Percentiles rank a stretch among this genome's conserved stretches.
Evolutionary conservation across 805 yeast genomes (phyloP).

Genomic region (Babjeviella inositovora): DNA sequence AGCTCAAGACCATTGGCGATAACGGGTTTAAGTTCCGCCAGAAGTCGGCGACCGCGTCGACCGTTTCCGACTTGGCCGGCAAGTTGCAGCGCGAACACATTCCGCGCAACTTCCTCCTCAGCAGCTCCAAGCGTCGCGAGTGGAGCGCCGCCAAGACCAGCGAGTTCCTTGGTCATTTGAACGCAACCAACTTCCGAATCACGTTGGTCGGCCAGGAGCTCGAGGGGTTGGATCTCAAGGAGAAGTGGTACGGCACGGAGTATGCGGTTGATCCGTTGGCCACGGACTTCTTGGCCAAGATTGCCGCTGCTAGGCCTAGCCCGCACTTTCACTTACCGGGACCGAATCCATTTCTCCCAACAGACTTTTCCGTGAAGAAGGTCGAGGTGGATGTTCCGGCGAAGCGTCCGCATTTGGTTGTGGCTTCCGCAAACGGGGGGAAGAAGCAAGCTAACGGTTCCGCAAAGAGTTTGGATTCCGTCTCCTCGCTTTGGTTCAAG

Average conservation of each 20-base stretch:
- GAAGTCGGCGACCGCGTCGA: constrained; percentile 52
- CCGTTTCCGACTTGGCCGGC: constrained; percentile 57
- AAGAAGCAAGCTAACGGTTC: too few species aligned
- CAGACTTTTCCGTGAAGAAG: constrained; percentile 49
- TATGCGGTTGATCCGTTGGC: constrained; percentile 35
- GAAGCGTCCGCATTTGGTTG: constrained; percentile 46
- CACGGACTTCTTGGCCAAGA: constrained; percentile 12
- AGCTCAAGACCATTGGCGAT: constrained; percentile 49
- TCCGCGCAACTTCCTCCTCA: too few species aligned
- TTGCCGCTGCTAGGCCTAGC: constrained; percentile 7
- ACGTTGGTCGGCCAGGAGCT: constrained; percentile 36
- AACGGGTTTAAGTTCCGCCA: constrained; percentile 70
- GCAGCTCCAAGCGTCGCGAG: too few species aligned
- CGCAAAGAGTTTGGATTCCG: constrained; percentile 26
- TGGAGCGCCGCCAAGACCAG: constrained; percentile 32
- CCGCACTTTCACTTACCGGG: constrained; percentile 41
- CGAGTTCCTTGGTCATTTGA: constrained; percentile 30
- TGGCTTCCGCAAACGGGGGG: too few species aligned
- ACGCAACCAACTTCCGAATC: constrained; percentile 43
- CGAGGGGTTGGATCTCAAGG: constrained; percentile 27
- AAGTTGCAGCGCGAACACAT: too few species aligned
- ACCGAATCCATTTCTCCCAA: constrained; percentile 71
- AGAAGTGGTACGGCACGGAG: constrained; percentile 87
- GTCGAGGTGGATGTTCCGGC: constrained; percentile 17
- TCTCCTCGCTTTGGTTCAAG: constrained; percentile 75